Evolutionary conservation across 164 flowering plant species (phyloP).

Genomic region (Kingdonia uniflora): DNA sequence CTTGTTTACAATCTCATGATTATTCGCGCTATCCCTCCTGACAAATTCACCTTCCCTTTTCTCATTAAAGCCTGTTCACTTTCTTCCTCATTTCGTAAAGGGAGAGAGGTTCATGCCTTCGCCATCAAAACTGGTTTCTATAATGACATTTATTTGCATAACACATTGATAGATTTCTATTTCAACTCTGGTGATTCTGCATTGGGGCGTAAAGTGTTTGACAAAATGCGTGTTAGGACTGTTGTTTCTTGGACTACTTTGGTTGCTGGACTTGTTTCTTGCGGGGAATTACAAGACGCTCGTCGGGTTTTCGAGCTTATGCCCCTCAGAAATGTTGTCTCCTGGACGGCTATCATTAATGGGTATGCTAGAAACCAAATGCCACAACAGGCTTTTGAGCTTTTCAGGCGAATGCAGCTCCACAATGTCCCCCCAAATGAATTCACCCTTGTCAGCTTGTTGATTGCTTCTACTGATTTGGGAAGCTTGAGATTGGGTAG

Average conservation of each 20-base stretch:
- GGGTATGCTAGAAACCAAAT: conserved; percentile 31
- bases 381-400: conserved; percentile 31
- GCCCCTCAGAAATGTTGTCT: conserved; percentile 55
- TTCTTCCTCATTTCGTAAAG: conserved; percentile 25
- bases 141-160: conserved; percentile 34
- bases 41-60: conserved; percentile 48
- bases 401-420: conserved; percentile 40
- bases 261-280: conserved; percentile 27
- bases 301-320: conserved; percentile 36
- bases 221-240: conserved; percentile 29
- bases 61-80: conserved; percentile 38
- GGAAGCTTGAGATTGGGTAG: conserved; percentile 45
- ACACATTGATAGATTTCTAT: conserved; percentile 54
- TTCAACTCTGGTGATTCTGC: conserved; percentile 6
- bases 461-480: conserved; percentile 40
- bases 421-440: conserved; percentile 52
- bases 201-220: conserved; percentile 32
- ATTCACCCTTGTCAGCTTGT: conserved; percentile 49
- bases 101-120: conserved; percentile 49
- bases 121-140: conserved; percentile 32
- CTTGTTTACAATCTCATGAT: conserved; percentile 31
- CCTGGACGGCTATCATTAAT: conserved; percentile 70
- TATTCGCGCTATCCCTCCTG: conserved; percentile 20
- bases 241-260: conserved; percentile 41
- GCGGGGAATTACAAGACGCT: conserved; percentile 33